A percentile compares a stretch with the other conserved stretches of the same genome.
phyloP scores from a whole-genome alignment of 768 basidiomycete species.

The Pleurotus eryngii region DNA sequence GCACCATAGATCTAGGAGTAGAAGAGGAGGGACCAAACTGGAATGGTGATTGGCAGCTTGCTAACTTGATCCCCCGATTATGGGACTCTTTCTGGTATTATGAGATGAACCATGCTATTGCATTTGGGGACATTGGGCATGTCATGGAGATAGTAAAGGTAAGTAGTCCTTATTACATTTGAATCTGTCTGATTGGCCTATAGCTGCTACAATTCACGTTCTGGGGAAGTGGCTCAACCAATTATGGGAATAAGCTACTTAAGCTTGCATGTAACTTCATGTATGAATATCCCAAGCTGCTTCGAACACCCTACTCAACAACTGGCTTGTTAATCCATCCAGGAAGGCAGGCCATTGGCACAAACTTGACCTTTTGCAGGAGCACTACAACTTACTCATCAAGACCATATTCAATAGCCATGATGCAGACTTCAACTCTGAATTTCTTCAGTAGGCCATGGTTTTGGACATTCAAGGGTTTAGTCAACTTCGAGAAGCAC shows the following conservation, averaged over 20 bases:
- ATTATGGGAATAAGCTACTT: slow-evolving; percentile 18
- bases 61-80: slow-evolving; percentile 18
- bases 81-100: slow-evolving; percentile 17
- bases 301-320: slow-evolving; percentile 11
- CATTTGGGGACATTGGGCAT: slow-evolving; percentile 27
- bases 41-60: slow-evolving; percentile 20
- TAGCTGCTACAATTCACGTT: slow-evolving; percentile 15
- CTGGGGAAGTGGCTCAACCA: slow-evolving; percentile 14
- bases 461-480: background rate
- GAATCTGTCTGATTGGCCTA: background rate
- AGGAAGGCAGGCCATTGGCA: slow-evolving; percentile 12
- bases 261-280: slow-evolving; percentile 17
- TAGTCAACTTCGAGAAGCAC: background rate
- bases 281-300: slow-evolving; percentile 10
- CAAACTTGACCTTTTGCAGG: slow-evolving; percentile 15
- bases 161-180: background rate
- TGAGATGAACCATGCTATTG: slow-evolving; percentile 19
- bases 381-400: slow-evolving; percentile 15
- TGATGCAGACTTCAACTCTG: background rate
- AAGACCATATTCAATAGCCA: slow-evolving; percentile 10
- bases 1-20: too few relatives aligned
- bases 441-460: background rate
- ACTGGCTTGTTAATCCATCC: slow-evolving; percentile 15
- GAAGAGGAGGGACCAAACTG: background rate
- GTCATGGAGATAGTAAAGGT: slow-evolving; percentile 27